Base-by-base conservation (phyloP, 164 flowering plant species). In the Platanus orientalis region DNA sequence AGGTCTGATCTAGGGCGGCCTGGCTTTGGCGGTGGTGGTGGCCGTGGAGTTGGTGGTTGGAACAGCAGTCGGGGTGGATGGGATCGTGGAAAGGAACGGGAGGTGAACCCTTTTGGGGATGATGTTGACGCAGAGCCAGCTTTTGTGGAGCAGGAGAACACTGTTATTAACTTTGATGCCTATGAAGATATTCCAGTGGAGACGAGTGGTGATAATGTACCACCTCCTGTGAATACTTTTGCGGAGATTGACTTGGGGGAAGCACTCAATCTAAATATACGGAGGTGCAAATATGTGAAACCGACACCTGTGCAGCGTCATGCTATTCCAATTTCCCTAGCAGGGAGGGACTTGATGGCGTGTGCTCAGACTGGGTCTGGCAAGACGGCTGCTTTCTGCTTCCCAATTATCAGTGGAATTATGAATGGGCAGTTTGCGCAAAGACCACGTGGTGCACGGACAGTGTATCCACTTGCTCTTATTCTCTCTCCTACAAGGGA, bases 331-430 rank as follows among this genome's bases (percentile, higher is more conserved):
- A 88, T 88, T 19, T 77, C 87, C 9, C 75, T 86, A 55, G 82
- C 67, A 0, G 89, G 91, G 3, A 68, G 91, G 58, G 95, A 88
- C 63, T 66, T 88, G 73, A 88, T 88, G 95, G 95, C 91, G 14
- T 88, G 91, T 70, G 95, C 91, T 0, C 91, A 88, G 75, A 88
- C 91, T 28, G 96, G 93, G 39, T 89, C 93, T 0, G 93, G 91
- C 16, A 87, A 89, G 82, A 89, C 96, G 0, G 96, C 96, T 63
- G 92, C 96, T 17, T 89, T 89, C 66, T 84, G 89, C 73, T 83
- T 86, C 56, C 94, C 94, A 0, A 86, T 88, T 51, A 86, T 88
- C 48, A 75, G 84, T 68, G 95, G 95, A 44, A 88, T 88, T 59
- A 77, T 88, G 89, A 78, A 40, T 27, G 83, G 77, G 30, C 85